Percentiles rank a stretch among this genome's conserved stretches.
Evolutionary conservation across 306 rosid genomes (phyloP).

Genomic region (Acacia acuminata): DNA sequence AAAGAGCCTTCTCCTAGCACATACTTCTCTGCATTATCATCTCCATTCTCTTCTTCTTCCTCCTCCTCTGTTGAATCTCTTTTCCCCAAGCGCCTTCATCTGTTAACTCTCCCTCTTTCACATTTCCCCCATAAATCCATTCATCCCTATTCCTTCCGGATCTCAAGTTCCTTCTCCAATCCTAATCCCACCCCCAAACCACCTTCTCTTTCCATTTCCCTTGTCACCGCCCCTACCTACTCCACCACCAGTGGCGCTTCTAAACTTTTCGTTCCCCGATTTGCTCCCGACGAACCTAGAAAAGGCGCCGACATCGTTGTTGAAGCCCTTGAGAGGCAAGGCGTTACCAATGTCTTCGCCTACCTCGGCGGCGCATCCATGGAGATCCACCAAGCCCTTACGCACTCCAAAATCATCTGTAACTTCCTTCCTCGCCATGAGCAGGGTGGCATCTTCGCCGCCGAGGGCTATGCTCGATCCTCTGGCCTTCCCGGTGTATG

Average conservation of each 20-base stretch:
- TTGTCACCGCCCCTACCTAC: background rate
- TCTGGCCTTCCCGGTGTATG: slow-evolving; percentile 83
- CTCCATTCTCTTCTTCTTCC: background rate
- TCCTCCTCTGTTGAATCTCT: slow-evolving; percentile 5
- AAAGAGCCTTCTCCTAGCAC: slow-evolving; percentile 35
- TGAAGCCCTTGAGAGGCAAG: slow-evolving; percentile 83
- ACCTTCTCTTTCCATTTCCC: slow-evolving; percentile 4
- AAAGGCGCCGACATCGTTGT: slow-evolving; percentile 92
- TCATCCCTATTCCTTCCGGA: slow-evolving; percentile 22
- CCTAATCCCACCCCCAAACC: slow-evolving; percentile 33
- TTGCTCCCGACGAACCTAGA: slow-evolving; percentile 52
- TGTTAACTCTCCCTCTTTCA: slow-evolving; percentile 37
- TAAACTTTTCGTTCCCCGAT: slow-evolving; percentile 42
- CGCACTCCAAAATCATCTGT: slow-evolving; percentile 64
- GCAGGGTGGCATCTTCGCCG: slow-evolving; percentile 88
- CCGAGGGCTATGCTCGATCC: slow-evolving; percentile 88
- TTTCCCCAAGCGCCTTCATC: slow-evolving; percentile 21
- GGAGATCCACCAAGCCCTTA: slow-evolving; percentile 97
- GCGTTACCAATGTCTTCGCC: slow-evolving; percentile 76
- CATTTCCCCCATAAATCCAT: slow-evolving; percentile 10
- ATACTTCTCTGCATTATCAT: slow-evolving; percentile 26
- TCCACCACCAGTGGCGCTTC: background rate
- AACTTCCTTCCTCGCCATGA: slow-evolving; percentile 90
- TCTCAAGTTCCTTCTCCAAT: slow-evolving; percentile 47
- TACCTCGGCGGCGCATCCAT: slow-evolving; percentile 94